Percentiles rank a stretch among this genome's conserved stretches.
Evolutionary conservation across 2,329 filamentous ascomycete genomes (phyloP).

Genomic region (Aspergillus sp.): DNA sequence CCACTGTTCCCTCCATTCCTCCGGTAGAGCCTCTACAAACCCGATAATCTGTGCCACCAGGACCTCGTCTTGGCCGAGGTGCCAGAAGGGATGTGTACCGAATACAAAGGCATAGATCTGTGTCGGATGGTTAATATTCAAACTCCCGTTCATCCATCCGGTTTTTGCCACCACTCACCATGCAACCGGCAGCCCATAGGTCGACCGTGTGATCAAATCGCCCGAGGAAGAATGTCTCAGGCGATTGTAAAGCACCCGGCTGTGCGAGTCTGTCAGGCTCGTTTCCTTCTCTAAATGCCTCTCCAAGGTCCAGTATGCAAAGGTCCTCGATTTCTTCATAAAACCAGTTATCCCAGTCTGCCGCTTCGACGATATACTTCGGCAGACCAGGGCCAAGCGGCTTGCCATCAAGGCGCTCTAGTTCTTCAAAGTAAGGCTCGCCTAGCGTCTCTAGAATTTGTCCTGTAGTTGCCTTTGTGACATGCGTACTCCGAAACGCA

Average conservation of each 20-base stretch:
- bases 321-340: conserved; percentile 28
- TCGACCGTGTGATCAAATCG: conserved; percentile 32
- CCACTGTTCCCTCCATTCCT: too few species aligned
- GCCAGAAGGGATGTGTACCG: conserved; percentile 16
- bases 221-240: conserved; percentile 32
- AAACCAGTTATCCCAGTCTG: conserved; percentile 24
- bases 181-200: conserved; percentile 30
- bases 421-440: conserved; percentile 17
- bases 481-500: conserved; percentile 21
- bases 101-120: conserved; percentile 26
- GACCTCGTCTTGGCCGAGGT: conserved; percentile 17
- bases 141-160: background rate
- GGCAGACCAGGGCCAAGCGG: conserved; percentile 23
- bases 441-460: conserved; percentile 21
- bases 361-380: conserved; percentile 22
- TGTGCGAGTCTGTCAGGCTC: conserved; percentile 23
- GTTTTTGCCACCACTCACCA: conserved; percentile 16
- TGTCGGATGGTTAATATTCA: background rate
- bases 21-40: background rate
- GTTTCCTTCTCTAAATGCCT: conserved; percentile 21
- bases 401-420: conserved; percentile 20
- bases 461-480: conserved; percentile 16
- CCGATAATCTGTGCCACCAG: conserved; percentile 22
- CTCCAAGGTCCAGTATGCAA: conserved; percentile 25
- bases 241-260: conserved; percentile 27